Conservation (phyloP, 768 basidiomycete species). For the Collybia nuda region DNA sequence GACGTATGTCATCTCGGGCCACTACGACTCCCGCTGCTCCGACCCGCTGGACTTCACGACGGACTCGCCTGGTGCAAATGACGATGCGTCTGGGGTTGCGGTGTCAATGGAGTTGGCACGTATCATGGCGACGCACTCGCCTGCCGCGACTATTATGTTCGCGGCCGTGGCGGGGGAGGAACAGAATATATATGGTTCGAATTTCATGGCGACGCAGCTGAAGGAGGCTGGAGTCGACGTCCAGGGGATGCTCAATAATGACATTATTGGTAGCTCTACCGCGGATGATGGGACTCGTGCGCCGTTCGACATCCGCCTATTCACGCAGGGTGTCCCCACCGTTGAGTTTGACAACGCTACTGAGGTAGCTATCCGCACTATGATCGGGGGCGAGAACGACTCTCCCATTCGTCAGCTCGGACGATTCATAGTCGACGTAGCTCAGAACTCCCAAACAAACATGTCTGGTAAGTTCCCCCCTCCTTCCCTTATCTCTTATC, state of each 20-base stretch:
- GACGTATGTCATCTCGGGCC: slow-evolving; percentile 52
- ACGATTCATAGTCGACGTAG: slow-evolving; percentile 49
- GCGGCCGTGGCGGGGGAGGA: slow-evolving; percentile 53
- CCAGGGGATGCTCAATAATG: slow-evolving; percentile 59
- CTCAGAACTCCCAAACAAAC: slow-evolving; percentile 43
- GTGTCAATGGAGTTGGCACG: slow-evolving; percentile 54
- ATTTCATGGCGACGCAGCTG: slow-evolving; percentile 44
- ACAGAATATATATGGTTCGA: slow-evolving; percentile 49
- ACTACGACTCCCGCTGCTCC: slow-evolving; percentile 52
- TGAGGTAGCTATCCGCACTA: slow-evolving; percentile 29
- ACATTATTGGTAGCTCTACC: slow-evolving; percentile 53
- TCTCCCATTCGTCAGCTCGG: slow-evolving; percentile 52
- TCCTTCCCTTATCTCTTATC: background rate
- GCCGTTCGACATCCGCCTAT: slow-evolving; percentile 51
- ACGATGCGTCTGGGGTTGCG: slow-evolving; percentile 55
- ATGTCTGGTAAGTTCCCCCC: slow-evolving; percentile 39
- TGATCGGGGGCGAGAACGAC: slow-evolving; percentile 55
- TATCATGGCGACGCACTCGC: slow-evolving; percentile 45
- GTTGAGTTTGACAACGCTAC: slow-evolving; percentile 32
- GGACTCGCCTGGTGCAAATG: slow-evolving; percentile 53
- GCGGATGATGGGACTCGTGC: slow-evolving; percentile 46
- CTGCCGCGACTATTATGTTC: slow-evolving; percentile 54
- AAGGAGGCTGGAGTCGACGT: slow-evolving; percentile 44
- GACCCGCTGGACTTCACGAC: slow-evolving; percentile 35
- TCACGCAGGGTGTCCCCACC: slow-evolving; percentile 48